These are phyloP conservation scores for Plectosphaerella cucumerina DNA, from an alignment of 2,329 filamentous ascomycete genomes.

Conservation along the genomic window DNA sequence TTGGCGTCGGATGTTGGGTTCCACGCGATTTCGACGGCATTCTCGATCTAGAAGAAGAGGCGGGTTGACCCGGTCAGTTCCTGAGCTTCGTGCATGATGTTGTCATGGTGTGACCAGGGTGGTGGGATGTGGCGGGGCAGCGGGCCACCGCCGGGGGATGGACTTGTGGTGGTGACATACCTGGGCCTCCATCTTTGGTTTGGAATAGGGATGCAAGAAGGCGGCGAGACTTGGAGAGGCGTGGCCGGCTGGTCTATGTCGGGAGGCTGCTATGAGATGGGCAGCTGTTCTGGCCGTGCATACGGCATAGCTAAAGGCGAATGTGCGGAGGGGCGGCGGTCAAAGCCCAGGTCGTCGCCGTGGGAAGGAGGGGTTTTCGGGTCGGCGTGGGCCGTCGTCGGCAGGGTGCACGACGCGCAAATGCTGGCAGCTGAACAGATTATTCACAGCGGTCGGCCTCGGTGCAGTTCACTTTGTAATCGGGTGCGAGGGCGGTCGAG, in stretches of 20 bases:
- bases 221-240: constrained; percentile 7
- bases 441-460: no score
- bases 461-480: not conserved
- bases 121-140: constrained; percentile 15
- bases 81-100: no score
- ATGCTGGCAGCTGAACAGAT: no score
- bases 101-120: not conserved
- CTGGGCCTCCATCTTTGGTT: constrained; percentile 43
- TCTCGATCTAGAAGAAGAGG: constrained; percentile 64
- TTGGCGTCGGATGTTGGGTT: constrained; percentile 71
- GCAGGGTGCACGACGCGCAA: no score
- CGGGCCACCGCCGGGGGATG: constrained; percentile 20
- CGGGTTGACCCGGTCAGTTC: constrained; percentile 8
- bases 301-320: constrained; percentile 35
- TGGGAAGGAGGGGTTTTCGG: constrained; percentile 1
- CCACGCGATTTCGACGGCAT: constrained; percentile 92
- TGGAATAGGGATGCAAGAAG: constrained; percentile 9
- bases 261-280: constrained; percentile 36
- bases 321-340: constrained; percentile 31
- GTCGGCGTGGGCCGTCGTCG: not conserved
- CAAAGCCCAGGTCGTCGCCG: constrained; percentile 33
- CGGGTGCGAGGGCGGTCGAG: not conserved
- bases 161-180: constrained; percentile 23
- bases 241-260: constrained; percentile 5
- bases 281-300: constrained; percentile 33